phyloP scores from a whole-genome alignment of 257 asterid species.

The Pogostemon cablin region DNA sequence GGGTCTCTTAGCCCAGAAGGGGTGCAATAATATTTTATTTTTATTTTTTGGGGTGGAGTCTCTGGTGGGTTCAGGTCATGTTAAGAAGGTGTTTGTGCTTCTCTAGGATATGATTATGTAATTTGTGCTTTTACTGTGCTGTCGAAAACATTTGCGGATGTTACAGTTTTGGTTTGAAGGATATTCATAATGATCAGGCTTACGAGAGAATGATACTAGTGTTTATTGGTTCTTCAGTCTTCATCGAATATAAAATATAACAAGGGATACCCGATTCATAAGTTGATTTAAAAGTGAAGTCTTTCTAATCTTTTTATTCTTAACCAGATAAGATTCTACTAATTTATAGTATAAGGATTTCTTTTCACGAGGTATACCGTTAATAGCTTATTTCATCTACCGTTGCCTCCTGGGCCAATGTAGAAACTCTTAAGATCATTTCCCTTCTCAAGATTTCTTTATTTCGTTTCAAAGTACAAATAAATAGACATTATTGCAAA shows the following conservation, averaged over 20 bases:
- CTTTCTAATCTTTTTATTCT: background rate
- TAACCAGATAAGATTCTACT: too few species aligned
- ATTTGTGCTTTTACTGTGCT: slow-evolving; percentile 9
- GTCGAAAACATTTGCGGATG: background rate
- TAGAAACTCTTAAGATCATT: background rate
- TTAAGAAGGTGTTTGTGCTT: slow-evolving; percentile 21
- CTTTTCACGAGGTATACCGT: too few species aligned
- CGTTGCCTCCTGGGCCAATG: background rate
- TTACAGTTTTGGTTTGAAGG: slow-evolving; percentile 2
- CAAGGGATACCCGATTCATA: background rate
- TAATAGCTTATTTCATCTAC: too few species aligned
- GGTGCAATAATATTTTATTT: background rate
- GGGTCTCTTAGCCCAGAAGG: background rate
- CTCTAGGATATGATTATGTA: background rate
- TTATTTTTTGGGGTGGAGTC: background rate
- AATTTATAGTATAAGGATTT: too few species aligned
- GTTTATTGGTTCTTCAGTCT: slow-evolving; percentile 10
- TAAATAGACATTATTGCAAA: background rate
- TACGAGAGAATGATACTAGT: background rate
- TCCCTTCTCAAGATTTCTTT: background rate
- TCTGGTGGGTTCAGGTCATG: background rate
- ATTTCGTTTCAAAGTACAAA: background rate
- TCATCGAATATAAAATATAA: background rate
- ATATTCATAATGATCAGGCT: background rate
- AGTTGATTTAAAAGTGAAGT: background rate